phyloP scores from a whole-genome alignment of 148 eudicot species.

The Pharnaceum exiguum region DNA sequence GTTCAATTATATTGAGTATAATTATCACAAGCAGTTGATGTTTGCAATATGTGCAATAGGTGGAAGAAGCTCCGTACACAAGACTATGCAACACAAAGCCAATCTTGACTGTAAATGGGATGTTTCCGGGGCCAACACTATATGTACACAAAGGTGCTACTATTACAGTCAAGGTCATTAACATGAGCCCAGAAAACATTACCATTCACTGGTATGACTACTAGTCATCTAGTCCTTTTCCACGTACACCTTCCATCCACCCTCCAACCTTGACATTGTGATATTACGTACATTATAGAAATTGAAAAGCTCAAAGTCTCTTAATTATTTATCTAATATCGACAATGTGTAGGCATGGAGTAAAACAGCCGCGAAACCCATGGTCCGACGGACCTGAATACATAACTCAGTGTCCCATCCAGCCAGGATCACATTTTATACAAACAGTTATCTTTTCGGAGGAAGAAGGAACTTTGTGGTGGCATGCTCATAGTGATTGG shows the following conservation, averaged over 20 bases:
- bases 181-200: conserved; percentile 12
- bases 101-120: conserved; percentile 13
- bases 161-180: conserved; percentile 13
- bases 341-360: conserved; percentile 9
- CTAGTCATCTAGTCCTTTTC: too few species aligned
- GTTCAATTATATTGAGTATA: too few species aligned
- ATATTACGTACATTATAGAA: too few species aligned
- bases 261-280: too few species aligned
- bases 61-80: too few species aligned
- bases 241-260: too few species aligned
- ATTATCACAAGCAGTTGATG: too few species aligned
- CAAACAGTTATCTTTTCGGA: conserved; percentile 10
- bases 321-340: neutral
- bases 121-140: conserved; percentile 12
- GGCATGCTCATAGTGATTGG: conserved; percentile 15
- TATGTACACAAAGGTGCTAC: conserved; percentile 15
- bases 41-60: too few species aligned
- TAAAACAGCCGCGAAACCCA: conserved; percentile 10
- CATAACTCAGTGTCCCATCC: conserved; percentile 16
- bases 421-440: conserved; percentile 7
- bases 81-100: conserved; percentile 7
- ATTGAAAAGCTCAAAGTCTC: too few species aligned
- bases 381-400: conserved; percentile 20
- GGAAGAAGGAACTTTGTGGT: conserved; percentile 12
- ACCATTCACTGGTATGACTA: conserved; percentile 20